Conservation (phyloP, 306 rosid species). For the Urtica urens region DNA sequence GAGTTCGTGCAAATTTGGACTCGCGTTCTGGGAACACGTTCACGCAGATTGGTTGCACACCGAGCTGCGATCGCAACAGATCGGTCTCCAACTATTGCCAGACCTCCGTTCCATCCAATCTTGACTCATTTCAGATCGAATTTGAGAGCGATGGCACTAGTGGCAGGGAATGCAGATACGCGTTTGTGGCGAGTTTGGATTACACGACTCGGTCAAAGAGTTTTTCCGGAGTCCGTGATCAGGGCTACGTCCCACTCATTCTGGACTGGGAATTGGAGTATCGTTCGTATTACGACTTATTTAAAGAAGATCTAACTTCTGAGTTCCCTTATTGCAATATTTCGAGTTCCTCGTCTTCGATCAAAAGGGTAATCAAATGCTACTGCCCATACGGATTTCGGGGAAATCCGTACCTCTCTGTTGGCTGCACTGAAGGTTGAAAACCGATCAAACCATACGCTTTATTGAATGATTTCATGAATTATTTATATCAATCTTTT, state of each 20-base stretch:
- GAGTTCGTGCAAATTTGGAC: not conserved
- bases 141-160: not conserved
- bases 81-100: not conserved
- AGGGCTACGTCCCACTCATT: not conserved
- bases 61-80: not conserved
- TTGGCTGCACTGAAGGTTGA: slow-evolving; percentile 4
- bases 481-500: not conserved
- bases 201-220: not conserved
- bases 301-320: not conserved
- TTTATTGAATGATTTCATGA: not conserved
- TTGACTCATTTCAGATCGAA: not conserved
- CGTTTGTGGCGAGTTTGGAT: not conserved
- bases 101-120: not conserved
- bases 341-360: not conserved
- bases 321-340: not conserved
- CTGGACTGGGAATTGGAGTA: not conserved
- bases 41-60: not conserved
- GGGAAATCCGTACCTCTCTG: not conserved
- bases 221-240: not conserved
- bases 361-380: not conserved
- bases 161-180: not conserved
- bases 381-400: not conserved
- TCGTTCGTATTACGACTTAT: not conserved
- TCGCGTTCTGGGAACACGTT: not conserved
- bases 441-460: not conserved